Evolutionary conservation across 768 basidiomycete genomes (phyloP), one percentile per base, ranked within the genome.

Genomic region (Chiua virens): DNA sequence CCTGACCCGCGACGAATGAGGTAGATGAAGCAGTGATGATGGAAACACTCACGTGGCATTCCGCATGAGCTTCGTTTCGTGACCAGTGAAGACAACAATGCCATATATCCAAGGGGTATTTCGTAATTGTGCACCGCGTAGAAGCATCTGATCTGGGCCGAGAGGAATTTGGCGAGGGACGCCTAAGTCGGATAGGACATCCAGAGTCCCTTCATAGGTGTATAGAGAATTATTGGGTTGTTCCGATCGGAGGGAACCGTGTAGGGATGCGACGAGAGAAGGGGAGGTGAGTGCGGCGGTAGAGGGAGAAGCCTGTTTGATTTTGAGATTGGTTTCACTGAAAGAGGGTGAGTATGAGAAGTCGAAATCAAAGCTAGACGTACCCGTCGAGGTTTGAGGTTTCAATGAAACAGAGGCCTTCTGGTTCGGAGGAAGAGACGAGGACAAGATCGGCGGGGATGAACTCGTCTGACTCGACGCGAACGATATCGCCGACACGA

Each of bases 21-120:
- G 15, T 4, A 34, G 30, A 30, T 3, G 13, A 30, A 15, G 34
- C 34, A 22, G 1, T 4, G 15, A 20, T n/a, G 17, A n/a, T 7
- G 39, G 0, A 30, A 47, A 22, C 1, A 76, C 92, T 73, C 63
- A 94, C 93, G 95, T 98, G 38, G 97, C 96, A 62, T 98, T 98
- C 52, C 92, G 82, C 93, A 98, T 95, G 34, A 99, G 71, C 70
- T 99, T 99, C 18, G 97, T 98, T 75, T 99, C 95, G 64, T 98
- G 97, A 0, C 97, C 97, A 0, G 94, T 96, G 60, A 93, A 98
- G 37, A 98, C 89, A 30, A 86, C 87, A 8, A 99, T 65, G 13
- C 95, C 96, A 68, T 98, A 98, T 25, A 90, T 81, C 97, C 97
- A 99, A 9, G 88, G 85, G 3, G 97, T 98, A 68, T 99, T 99